Evolutionary conservation across 495 filamentous ascomycete genomes (phyloP).

Genomic region (Penicillium coffeae): DNA sequence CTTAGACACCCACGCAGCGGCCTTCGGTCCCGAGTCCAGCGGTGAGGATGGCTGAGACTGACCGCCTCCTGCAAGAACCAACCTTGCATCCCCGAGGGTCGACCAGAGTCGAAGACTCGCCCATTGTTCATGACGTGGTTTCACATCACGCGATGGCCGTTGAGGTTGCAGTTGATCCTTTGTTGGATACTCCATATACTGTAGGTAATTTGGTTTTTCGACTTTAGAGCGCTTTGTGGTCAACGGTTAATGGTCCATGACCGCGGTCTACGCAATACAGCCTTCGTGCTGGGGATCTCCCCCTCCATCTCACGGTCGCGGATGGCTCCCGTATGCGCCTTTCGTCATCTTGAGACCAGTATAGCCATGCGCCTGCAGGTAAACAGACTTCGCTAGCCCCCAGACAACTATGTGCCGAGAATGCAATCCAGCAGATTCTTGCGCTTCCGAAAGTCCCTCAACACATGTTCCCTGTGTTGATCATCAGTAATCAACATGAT

Average conservation of each 20-base stretch:
- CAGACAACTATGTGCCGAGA: not conserved
- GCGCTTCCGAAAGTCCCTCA: not conserved
- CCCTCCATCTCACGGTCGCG: not conserved
- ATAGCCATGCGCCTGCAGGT: not conserved
- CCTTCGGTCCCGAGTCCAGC: constrained; percentile 13
- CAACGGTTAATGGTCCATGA: constrained; percentile 1
- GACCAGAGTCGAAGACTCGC: constrained; percentile 8
- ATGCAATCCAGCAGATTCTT: not conserved
- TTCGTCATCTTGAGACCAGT: not conserved
- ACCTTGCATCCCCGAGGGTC: constrained; percentile 26
- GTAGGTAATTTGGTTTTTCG: not conserved
- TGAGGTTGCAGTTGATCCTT: not conserved
- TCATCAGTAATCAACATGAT: not conserved
- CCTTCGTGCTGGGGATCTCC: not conserved
- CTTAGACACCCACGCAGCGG: constrained; percentile 22
- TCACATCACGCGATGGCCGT: constrained; percentile 15
- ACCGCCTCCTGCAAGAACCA: constrained; percentile 34
- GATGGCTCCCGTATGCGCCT: not conserved
- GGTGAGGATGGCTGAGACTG: constrained; percentile 24
- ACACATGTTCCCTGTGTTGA: not conserved
- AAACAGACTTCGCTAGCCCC: not conserved
- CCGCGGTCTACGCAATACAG: constrained; percentile 10
- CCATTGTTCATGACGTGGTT: constrained; percentile 12
- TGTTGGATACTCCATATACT: not conserved
- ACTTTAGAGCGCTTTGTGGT: constrained; percentile 2